Base-by-base conservation (phyloP, 108 stramenopile species). In the Stephanodiscus triporus region DNA sequence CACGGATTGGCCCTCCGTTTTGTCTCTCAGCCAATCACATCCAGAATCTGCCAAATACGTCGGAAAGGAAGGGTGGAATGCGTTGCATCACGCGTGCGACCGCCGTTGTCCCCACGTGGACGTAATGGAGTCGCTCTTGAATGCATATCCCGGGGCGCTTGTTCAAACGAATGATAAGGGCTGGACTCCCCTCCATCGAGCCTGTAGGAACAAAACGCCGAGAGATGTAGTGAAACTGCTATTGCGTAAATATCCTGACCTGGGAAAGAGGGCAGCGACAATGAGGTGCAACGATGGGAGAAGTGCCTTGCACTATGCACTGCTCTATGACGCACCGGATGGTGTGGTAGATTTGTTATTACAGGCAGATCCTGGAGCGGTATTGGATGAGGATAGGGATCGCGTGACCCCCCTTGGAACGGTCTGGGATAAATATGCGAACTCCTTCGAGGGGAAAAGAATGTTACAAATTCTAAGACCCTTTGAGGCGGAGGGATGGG, bases 361-460 rank as follows among this genome's bases (percentile, higher is more conserved):
- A 57, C 70, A 90, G 40, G 68, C 63, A 6, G 87, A 91, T 69
- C 82, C 90, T 8, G 70, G 77, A 19, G 89, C 80, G 26, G 88
- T 91, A n/a, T 55, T 94, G 72, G 89, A 90, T 58, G 87, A 87
- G 72, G 92, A 94, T 81, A 75, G 87, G 62, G 85, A 86, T 70
- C 82, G 80, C 11, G 81, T 88, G 23, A 84, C 85, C 45, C 88
- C 89, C 3, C 61, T 94, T 60, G 84, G 81, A 10, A 36, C 87
- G 45, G 84, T 94, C 19, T 94, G 93, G 93, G 88, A 94, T 76
- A 47, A 69, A 20, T 94, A 87, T 84, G 93, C 88, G 7, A 88
- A 84, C 66, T 86, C 87, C 32, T 75, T 87, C 51, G 88, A 83
- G 47, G 93, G 93, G 43, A 89, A 84, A 61, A 60, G 87, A 47